A percentile compares a stretch with the other conserved stretches of the same genome.
These are phyloP conservation scores for Fusarium cicatricum DNA, from an alignment of 2,329 filamentous ascomycete genomes.

Conservation along the genomic window DNA sequence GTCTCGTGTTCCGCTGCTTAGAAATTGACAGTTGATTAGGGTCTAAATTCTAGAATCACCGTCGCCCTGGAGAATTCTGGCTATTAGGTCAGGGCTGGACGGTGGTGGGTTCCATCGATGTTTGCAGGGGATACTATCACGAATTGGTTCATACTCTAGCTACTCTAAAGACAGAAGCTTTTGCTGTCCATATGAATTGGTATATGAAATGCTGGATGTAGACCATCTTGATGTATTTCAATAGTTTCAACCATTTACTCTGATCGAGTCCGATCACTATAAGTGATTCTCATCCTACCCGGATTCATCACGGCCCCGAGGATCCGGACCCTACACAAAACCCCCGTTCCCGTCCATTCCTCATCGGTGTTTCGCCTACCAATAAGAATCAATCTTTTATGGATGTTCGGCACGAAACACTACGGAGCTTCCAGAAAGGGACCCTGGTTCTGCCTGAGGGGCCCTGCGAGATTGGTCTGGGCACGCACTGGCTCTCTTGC, in stretches of 20 bases:
- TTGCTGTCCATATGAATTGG: no score
- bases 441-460: no score
- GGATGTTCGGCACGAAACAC: conserved; percentile 8
- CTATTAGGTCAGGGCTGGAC: conserved; percentile 1
- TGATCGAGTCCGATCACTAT: no score
- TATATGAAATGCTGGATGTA: no score
- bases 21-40: not conserved
- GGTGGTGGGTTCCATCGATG: conserved; percentile 17
- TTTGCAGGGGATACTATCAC: conserved; percentile 3
- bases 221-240: not conserved
- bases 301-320: not conserved
- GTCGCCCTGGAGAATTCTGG: not conserved
- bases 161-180: no score
- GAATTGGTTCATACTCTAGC: not conserved
- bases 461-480: no score
- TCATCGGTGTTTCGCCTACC: conserved; percentile 8
- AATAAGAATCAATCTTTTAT: conserved; percentile 11
- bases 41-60: not conserved
- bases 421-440: no score
- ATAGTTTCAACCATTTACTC: not conserved
- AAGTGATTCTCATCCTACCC: no score
- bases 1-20: not conserved
- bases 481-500: no score
- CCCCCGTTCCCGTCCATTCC: conserved; percentile 13
- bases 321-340: conserved; percentile 7